A percentile compares a stretch with the other conserved stretches of the same genome.
Conservation (phyloP, 2,329 filamentous ascomycete genomes). For the Aspergillus uvarum region DNA sequence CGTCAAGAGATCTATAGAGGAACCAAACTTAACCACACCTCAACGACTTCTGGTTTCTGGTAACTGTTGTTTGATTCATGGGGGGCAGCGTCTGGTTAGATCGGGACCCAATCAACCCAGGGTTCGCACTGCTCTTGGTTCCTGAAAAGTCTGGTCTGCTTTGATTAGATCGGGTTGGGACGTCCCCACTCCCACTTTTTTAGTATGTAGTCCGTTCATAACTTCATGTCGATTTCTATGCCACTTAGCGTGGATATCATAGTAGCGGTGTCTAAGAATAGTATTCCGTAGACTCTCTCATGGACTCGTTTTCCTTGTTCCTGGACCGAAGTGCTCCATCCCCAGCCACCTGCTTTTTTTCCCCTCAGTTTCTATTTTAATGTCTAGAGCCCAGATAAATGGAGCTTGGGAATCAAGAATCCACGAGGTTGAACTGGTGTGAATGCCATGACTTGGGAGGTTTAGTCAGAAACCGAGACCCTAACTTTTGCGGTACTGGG, state of each 20-base stretch:
- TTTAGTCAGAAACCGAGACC: conserved; percentile 1
- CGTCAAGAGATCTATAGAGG: no score
- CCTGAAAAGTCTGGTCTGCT: no score
- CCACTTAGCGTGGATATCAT: not conserved
- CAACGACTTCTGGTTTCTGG: not conserved
- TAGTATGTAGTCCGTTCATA: no score
- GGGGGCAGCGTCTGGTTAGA: not conserved
- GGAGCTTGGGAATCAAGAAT: no score
- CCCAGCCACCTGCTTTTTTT: conserved; percentile 2
- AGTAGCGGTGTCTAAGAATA: not conserved
- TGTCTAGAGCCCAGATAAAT: no score
- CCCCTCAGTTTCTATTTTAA: not conserved
- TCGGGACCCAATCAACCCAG: not conserved
- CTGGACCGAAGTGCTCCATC: not conserved
- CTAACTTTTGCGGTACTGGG: not conserved
- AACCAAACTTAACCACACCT: not conserved
- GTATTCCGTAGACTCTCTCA: not conserved
- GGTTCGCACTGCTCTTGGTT: not conserved
- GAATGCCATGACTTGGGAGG: not conserved
- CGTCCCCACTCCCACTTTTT: no score
- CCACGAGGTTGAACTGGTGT: no score
- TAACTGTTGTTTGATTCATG: not conserved
- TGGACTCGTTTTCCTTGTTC: not conserved
- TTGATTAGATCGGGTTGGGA: no score
- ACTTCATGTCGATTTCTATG: not conserved